These are phyloP conservation scores for Lactifluus hygrophoroides DNA, from an alignment of 768 basidiomycete genomes.

Conservation along the genomic window DNA sequence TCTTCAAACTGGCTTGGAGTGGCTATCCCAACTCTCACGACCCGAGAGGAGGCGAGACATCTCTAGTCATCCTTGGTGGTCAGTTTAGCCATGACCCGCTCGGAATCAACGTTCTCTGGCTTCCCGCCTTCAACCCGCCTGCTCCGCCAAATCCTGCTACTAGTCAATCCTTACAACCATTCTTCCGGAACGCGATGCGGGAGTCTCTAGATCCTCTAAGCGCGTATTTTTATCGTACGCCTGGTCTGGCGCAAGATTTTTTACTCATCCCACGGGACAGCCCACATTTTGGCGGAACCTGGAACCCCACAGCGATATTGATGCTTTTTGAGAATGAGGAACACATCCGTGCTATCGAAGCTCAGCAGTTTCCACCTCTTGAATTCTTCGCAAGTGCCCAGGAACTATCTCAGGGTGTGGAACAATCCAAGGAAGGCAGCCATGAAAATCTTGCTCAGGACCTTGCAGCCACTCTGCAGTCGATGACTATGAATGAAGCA, in stretches of 20 bases:
- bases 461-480: slow-evolving; percentile 35
- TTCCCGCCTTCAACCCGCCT: slow-evolving; percentile 56
- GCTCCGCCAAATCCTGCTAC: slow-evolving; percentile 31
- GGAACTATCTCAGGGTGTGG: not conserved
- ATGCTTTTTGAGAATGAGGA: slow-evolving; percentile 46
- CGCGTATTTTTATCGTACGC: slow-evolving; percentile 49
- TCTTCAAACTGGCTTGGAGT: slow-evolving; percentile 85
- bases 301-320: slow-evolving; percentile 63
- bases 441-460: slow-evolving; percentile 29
- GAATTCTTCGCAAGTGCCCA: slow-evolving; percentile 19
- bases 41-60: slow-evolving; percentile 62
- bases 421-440: not conserved
- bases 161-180: slow-evolving; percentile 25
- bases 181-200: slow-evolving; percentile 54
- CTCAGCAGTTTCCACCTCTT: slow-evolving; percentile 67
- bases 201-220: slow-evolving; percentile 43
- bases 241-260: slow-evolving; percentile 66
- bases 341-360: slow-evolving; percentile 45
- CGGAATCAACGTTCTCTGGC: slow-evolving; percentile 59
- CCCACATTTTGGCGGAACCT: slow-evolving; percentile 60
- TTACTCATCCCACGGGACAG: slow-evolving; percentile 58
- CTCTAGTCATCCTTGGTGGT: slow-evolving; percentile 74
- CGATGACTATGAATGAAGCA: slow-evolving; percentile 32
- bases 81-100: slow-evolving; percentile 41
- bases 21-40: slow-evolving; percentile 59